Evolutionary conservation across 306 rosid species (phyloP).

Genomic region (Prunus armeniaca): DNA sequence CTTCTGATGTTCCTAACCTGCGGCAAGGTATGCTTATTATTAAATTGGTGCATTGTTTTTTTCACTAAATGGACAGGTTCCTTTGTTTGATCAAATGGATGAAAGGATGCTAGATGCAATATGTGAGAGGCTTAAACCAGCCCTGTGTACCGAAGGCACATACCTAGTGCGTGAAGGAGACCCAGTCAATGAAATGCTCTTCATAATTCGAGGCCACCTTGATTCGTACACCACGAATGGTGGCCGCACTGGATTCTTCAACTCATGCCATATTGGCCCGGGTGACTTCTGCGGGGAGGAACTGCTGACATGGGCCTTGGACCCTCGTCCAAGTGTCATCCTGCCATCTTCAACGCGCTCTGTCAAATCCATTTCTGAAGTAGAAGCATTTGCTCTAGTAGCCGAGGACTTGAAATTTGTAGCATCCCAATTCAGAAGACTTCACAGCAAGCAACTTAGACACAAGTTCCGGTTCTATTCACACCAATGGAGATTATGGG

Average conservation of each 20-base stretch:
- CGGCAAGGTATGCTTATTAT: too few relatives aligned
- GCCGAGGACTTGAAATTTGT: slow-evolving; percentile 91
- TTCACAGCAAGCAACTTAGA: slow-evolving; percentile 75
- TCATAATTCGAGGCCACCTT: slow-evolving; percentile 87
- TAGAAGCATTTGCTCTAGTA: slow-evolving; percentile 90
- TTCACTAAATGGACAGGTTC: slow-evolving; percentile 49
- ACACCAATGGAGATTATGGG: slow-evolving; percentile 93
- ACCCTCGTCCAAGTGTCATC: slow-evolving; percentile 63
- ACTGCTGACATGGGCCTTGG: slow-evolving; percentile 87
- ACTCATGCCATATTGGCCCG: slow-evolving; percentile 73
- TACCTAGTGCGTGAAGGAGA: slow-evolving; percentile 80
- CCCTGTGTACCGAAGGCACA: slow-evolving; percentile 78
- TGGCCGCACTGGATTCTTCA: slow-evolving; percentile 88
- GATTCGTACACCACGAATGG: slow-evolving; percentile 94
- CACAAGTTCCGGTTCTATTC: slow-evolving; percentile 85
- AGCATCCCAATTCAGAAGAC: slow-evolving; percentile 76
- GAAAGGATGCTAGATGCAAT: slow-evolving; percentile 93
- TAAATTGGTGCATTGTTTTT: not conserved
- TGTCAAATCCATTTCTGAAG: slow-evolving; percentile 73
- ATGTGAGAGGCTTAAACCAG: slow-evolving; percentile 87
- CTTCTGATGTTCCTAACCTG: not conserved
- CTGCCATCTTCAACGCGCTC: slow-evolving; percentile 90
- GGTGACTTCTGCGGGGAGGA: slow-evolving; percentile 98
- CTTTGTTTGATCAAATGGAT: slow-evolving; percentile 90
- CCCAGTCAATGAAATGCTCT: slow-evolving; percentile 89